Conservation (phyloP, 257 asterid species). For the Solanum piurae region DNA sequence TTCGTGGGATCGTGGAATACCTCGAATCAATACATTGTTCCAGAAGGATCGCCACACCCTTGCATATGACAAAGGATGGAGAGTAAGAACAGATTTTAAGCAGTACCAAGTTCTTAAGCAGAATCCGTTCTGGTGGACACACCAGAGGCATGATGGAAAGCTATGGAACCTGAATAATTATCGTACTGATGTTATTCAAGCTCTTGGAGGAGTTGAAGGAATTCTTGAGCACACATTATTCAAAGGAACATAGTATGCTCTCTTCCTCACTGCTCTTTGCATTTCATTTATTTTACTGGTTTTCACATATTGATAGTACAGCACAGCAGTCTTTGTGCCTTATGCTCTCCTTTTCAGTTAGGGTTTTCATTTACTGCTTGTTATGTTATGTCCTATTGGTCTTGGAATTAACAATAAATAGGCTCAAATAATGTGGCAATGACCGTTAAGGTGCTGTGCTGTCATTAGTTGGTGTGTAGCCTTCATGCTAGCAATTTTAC, state of each 20-base stretch:
- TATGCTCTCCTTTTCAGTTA: not conserved
- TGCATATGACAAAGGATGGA: slow-evolving; percentile 99
- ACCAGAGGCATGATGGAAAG: slow-evolving; percentile 98
- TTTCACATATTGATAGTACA: not conserved
- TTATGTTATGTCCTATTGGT: not conserved
- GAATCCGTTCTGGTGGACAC: slow-evolving; percentile 99
- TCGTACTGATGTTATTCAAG: slow-evolving; percentile 98
- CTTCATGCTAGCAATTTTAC: not conserved
- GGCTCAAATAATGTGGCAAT: not conserved
- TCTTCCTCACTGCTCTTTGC: not conserved
- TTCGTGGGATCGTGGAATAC: slow-evolving; percentile 99
- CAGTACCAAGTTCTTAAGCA: slow-evolving; percentile 98
- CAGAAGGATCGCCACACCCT: slow-evolving; percentile 99
- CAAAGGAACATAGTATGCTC: slow-evolving; percentile 97
- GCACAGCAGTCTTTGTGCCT: not conserved
- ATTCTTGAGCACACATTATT: slow-evolving; percentile 94
- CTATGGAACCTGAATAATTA: slow-evolving; percentile 98
- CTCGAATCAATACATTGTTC: slow-evolving; percentile 92
- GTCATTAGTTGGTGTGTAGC: not conserved
- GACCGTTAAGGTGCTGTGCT: not conserved
- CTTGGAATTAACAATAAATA: not conserved
- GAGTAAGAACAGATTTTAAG: slow-evolving; percentile 96
- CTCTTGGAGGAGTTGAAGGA: slow-evolving; percentile 99
- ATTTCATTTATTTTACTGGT: not conserved
- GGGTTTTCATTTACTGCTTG: not conserved